phyloP scores from a whole-genome alignment of 495 filamentous ascomycete genomes.

The Aspergillus biplanus region DNA sequence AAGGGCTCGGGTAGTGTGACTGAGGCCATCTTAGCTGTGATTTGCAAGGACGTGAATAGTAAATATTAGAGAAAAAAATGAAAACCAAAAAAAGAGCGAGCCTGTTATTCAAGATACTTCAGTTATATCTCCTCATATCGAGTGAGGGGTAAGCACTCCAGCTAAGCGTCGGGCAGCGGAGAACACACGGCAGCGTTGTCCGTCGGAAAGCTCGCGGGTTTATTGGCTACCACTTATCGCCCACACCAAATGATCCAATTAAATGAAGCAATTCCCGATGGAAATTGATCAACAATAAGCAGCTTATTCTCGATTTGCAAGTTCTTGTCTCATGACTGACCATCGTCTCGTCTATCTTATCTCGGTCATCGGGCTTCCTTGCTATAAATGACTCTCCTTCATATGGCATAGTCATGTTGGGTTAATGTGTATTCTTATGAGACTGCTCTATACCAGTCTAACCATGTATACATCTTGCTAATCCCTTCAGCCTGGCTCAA shows the following conservation, averaged over 20 bases:
- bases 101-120: too few species aligned
- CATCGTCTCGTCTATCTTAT: not conserved
- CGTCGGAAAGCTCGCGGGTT: not conserved
- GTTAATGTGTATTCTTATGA: not conserved
- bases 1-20: slow-evolving; percentile 10
- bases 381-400: not conserved
- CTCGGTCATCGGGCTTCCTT: not conserved
- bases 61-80: not conserved
- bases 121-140: not conserved
- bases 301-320: not conserved
- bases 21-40: not conserved
- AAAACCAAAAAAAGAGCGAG: not conserved
- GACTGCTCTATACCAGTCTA: not conserved
- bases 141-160: not conserved
- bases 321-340: not conserved
- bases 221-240: not conserved
- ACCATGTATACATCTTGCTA: not conserved
- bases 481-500: not conserved
- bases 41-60: not conserved
- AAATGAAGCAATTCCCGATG: not conserved
- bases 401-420: not conserved
- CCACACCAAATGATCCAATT: not conserved
- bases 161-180: not conserved
- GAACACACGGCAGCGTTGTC: not conserved
- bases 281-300: not conserved